Conservation (phyloP, 192 early-diverging fungal species). For the Entophlyctis luteolus region DNA sequence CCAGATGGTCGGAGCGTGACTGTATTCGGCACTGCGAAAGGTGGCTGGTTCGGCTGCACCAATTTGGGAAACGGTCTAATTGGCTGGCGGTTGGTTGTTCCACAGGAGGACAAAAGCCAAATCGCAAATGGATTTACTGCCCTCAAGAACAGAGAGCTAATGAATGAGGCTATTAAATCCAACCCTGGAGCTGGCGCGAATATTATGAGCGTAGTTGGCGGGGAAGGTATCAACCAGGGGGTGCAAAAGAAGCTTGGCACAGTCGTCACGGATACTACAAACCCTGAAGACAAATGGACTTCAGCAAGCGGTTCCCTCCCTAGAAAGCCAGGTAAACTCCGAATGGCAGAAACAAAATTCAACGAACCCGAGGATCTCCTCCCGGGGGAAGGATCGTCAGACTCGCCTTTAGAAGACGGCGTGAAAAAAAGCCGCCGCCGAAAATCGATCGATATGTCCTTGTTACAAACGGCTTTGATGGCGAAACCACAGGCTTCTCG, state of each 20-base stretch:
- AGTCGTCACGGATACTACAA: slow-evolving; percentile 27
- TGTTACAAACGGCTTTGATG: slow-evolving; percentile 34
- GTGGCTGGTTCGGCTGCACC: slow-evolving; percentile 40
- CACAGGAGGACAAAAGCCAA: slow-evolving; percentile 35
- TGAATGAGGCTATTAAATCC: slow-evolving; percentile 28
- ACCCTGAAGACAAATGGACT: slow-evolving; percentile 34
- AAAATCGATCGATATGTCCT: slow-evolving; percentile 10
- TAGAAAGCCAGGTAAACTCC: slow-evolving; percentile 15
- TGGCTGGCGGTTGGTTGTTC: slow-evolving; percentile 47
- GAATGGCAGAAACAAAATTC: slow-evolving; percentile 11
- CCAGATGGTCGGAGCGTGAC: slow-evolving; percentile 38
- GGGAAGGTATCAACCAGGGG: background rate
- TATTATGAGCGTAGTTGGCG: slow-evolving; percentile 19
- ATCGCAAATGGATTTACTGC: slow-evolving; percentile 28
- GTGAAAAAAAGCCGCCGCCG: slow-evolving; percentile 8
- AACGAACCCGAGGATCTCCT: background rate
- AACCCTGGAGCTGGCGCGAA: slow-evolving; percentile 17
- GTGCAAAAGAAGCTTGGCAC: slow-evolving; percentile 6
- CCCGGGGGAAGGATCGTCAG: background rate
- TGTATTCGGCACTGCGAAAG: slow-evolving; percentile 27
- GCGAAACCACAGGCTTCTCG: background rate
- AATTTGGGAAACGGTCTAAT: slow-evolving; percentile 53
- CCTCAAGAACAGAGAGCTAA: slow-evolving; percentile 18
- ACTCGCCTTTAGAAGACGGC: background rate
- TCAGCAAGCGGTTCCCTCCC: background rate